These are phyloP conservation scores for Plasmodium knowlesi DNA, from an alignment of 169 alveolate species.

Conservation along the genomic window DNA sequence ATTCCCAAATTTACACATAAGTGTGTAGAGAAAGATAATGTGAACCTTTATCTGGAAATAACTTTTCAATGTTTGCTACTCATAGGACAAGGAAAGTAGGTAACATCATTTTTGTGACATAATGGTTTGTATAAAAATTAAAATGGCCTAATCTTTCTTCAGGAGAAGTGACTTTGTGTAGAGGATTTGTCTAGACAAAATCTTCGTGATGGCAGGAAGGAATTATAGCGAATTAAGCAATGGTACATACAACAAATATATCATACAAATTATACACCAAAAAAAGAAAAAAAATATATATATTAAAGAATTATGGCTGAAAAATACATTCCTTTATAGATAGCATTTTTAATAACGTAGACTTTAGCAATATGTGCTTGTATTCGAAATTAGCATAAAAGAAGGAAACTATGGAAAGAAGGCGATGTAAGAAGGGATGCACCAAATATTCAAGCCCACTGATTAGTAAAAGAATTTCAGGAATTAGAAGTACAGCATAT, in stretches of 20 bases:
- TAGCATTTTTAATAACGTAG: background rate
- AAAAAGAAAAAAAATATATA: background rate
- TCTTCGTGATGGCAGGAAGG: background rate
- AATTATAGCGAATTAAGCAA: background rate
- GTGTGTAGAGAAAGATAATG: too few relatives aligned
- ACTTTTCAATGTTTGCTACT: too few relatives aligned
- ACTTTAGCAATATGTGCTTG: background rate
- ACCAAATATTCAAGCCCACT: background rate
- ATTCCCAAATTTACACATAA: too few relatives aligned
- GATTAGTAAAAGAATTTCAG: background rate
- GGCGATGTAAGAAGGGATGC: background rate
- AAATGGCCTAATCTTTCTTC: background rate
- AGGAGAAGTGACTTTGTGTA: background rate
- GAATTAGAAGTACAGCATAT: background rate
- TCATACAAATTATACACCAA: background rate
- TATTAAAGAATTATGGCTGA: background rate
- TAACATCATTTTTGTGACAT: too few relatives aligned
- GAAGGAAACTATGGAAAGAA: background rate
- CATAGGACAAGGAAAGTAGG: too few relatives aligned
- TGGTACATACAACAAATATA: background rate
- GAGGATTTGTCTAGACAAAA: background rate
- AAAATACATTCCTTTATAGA: background rate
- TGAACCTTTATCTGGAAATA: too few relatives aligned
- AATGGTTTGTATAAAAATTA: background rate
- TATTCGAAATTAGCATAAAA: background rate